Evolutionary conservation across 2,329 filamentous ascomycete genomes (phyloP).

Genomic region (Tolypocladium inflatum): DNA sequence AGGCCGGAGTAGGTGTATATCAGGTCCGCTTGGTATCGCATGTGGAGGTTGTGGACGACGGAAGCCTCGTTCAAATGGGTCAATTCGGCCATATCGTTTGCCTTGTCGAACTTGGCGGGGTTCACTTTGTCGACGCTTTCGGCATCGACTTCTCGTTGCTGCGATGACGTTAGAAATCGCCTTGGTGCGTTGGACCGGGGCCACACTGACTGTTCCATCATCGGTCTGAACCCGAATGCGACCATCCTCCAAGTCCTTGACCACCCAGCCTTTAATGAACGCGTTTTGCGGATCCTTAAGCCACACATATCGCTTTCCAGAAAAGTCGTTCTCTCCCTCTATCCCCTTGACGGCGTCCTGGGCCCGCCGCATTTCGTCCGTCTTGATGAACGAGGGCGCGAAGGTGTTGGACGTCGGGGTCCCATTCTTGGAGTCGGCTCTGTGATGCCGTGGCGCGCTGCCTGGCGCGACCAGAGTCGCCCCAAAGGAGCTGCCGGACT

Average conservation of each 20-base stretch:
- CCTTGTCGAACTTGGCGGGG: constrained; percentile 98
- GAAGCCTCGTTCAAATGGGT: constrained; percentile 97
- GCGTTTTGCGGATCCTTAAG: constrained; percentile 77
- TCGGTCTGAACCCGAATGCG: constrained; percentile 83
- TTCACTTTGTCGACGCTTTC: constrained; percentile 98
- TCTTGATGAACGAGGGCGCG: constrained; percentile 91
- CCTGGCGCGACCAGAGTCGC: constrained; percentile 28
- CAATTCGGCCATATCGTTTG: constrained; percentile 97
- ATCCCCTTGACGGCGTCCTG: constrained; percentile 58
- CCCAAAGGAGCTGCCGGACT: constrained; percentile 51
- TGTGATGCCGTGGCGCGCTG: constrained; percentile 28
- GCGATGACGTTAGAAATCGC: constrained; percentile 10
- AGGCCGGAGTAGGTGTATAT: constrained; percentile 98
- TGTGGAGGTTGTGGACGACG: constrained; percentile 92
- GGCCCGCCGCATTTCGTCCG: constrained; percentile 59
- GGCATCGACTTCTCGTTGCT: constrained; percentile 79
- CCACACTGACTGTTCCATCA: constrained; percentile 69
- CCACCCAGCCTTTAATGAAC: constrained; percentile 86
- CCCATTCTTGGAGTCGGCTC: constrained; percentile 54
- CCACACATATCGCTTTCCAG: constrained; percentile 97
- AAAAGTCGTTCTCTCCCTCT: constrained; percentile 98
- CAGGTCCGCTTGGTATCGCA: constrained; percentile 88
- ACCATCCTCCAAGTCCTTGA: constrained; percentile 65
- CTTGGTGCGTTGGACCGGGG: neutral
- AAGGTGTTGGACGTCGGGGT: constrained; percentile 70